Base-by-base conservation (phyloP, 495 filamentous ascomycete genomes). In the Daldinia caldariorum region DNA sequence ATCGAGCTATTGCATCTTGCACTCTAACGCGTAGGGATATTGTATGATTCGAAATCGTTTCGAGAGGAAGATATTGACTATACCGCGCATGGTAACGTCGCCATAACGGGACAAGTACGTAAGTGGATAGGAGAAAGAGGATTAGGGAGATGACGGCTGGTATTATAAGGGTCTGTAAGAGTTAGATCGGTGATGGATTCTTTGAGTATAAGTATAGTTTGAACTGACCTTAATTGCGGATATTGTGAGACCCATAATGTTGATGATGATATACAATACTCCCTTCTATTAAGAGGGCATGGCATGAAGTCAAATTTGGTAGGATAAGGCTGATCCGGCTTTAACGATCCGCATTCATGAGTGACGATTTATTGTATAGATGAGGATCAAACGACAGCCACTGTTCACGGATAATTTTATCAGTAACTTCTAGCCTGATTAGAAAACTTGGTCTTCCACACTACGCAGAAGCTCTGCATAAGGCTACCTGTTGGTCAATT, bases 111-210 rank as follows among this genome's bases (percentile, higher is more conserved):
- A 94, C 73, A 76, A 94, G 71, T 58, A 91, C 74, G 77, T 90
- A 92, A 58, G 87, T 89, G 53, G 89, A 77, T 50, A 91, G 66
- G 74, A 94, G 79, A 79, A 93, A 97, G 73, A 97, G 82, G 53
- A 87, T 75, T 57, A 93, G 83, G 41, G 93, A 91, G 77, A 95
- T 90, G 66, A 91, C 64, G 59, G 92, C 91, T 3, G 94, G 94
- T 55, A 94, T 82, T 69, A 94, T 77, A 51, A 97, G 79, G 3
- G 90, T 92, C 93, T 97, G 58, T 41, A 60, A 34, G 10, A 50
- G 45, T 58, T 59, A 38, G 61, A 26, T 61, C 45, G 22, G 6
- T 13, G n/a, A 50, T 26, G 16, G 10, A 10, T 3, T n/a, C 20
- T 32, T 56, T 8, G 6, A 6, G 20, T 45, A 39, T 50, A 14